Evolutionary conservation across 352 stramenopile genomes (phyloP).

Genomic region (Pythium dissotocum): DNA sequence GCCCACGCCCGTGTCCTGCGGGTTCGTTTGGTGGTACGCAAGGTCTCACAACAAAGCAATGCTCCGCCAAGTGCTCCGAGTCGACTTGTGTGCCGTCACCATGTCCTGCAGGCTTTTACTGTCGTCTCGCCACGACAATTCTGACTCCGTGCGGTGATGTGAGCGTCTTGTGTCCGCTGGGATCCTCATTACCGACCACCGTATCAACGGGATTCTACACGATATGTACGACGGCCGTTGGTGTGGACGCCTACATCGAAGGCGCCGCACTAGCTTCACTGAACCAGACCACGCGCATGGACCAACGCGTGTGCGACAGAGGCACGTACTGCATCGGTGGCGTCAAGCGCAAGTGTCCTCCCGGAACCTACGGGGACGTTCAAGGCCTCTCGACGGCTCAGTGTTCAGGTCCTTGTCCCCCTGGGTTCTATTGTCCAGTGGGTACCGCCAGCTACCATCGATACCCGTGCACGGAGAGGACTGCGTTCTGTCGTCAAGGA

Average conservation of each 20-base stretch:
- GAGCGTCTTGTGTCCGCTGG: conserved; percentile 48
- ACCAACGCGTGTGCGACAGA: conserved; percentile 51
- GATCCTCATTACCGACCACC: conserved; percentile 41
- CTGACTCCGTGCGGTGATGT: conserved; percentile 40
- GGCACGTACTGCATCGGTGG: conserved; percentile 58
- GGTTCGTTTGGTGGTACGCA: conserved; percentile 39
- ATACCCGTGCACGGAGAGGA: conserved; percentile 38
- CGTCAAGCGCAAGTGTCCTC: conserved; percentile 51
- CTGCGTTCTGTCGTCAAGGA: conserved; percentile 49
- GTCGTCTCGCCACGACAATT: conserved; percentile 37
- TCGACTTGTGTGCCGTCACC: conserved; percentile 42
- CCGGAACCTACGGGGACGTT: conserved; percentile 45
- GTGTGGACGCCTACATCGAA: conserved; percentile 47
- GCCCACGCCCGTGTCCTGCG: conserved; percentile 42
- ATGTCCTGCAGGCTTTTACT: conserved; percentile 63
- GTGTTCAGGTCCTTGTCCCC: conserved; percentile 58
- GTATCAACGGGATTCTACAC: conserved; percentile 59
- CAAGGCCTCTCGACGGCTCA: conserved; percentile 39
- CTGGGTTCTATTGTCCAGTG: conserved; percentile 62
- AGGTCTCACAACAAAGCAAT: conserved; percentile 48
- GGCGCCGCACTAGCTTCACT: conserved; percentile 29
- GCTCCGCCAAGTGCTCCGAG: conserved; percentile 44
- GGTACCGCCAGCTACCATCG: conserved; percentile 42
- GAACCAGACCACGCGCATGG: conserved; percentile 45
- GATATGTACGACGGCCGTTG: conserved; percentile 35